A percentile compares a stretch with the other conserved stretches of the same genome.
Conservation (phyloP, 2,329 filamentous ascomycete genomes). For the Capronia coronata region DNA sequence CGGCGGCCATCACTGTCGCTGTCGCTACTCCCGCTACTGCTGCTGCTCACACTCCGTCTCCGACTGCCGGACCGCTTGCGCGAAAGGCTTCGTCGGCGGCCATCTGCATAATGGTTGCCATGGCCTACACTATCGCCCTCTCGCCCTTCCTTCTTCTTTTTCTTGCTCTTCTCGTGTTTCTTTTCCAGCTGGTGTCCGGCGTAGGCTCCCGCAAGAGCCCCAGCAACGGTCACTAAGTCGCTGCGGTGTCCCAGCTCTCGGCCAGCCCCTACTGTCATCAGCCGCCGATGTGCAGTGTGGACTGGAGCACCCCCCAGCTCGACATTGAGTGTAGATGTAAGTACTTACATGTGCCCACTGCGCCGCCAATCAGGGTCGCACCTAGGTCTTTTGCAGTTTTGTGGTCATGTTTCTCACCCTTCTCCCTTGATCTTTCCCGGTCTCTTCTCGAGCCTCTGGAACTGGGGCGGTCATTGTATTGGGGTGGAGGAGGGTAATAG, state of each 20-base stretch:
- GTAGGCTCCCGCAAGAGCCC: conserved; percentile 22
- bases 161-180: conserved; percentile 25
- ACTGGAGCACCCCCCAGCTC: not conserved
- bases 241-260: conserved; percentile 25
- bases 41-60: conserved; percentile 14
- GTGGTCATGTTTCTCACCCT: conserved; percentile 21
- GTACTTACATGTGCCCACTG: conserved; percentile 32
- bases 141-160: conserved; percentile 14
- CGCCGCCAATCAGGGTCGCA: conserved; percentile 35
- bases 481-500: conserved; percentile 15
- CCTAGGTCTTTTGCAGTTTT: conserved; percentile 34
- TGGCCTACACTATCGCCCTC: conserved; percentile 6
- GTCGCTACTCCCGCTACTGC: conserved; percentile 15
- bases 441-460: conserved; percentile 16
- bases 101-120: conserved; percentile 14
- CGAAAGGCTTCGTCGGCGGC: conserved; percentile 11
- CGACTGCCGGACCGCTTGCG: conserved; percentile 12
- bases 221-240: conserved; percentile 15
- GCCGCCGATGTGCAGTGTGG: not conserved
- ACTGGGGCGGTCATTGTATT: conserved; percentile 18
- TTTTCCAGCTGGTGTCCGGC: conserved; percentile 25
- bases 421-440: conserved; percentile 14
- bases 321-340: too few species aligned
- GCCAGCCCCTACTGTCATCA: conserved; percentile 18
- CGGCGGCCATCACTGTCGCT: conserved; percentile 21